These are phyloP conservation scores for Populus ilicifolia DNA, from an alignment of 345 rosid species.

Conservation along the genomic window DNA sequence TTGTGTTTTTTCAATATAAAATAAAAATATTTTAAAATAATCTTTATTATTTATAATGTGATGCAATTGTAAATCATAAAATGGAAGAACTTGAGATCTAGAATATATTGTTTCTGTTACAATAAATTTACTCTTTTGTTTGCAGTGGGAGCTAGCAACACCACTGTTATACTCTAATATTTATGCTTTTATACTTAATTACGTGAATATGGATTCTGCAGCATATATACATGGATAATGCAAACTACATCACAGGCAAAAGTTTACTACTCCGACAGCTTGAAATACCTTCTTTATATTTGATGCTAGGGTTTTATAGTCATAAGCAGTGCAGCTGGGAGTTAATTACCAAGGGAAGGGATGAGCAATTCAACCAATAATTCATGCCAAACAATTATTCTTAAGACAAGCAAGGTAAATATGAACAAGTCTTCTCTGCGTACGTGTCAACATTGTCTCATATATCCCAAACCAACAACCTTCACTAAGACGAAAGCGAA, in stretches of 20 bases:
- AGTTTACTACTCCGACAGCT: neutral
- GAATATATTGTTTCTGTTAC: neutral
- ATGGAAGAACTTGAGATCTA: neutral
- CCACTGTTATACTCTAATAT: neutral
- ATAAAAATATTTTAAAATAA: too few relatives aligned
- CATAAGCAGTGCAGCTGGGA: neutral
- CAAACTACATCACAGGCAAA: neutral
- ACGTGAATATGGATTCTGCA: neutral
- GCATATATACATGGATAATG: neutral
- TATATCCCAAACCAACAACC: neutral
- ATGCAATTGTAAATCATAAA: neutral
- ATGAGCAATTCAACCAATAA: neutral
- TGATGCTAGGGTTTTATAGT: neutral
- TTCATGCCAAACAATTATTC: neutral
- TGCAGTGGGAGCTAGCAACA: neutral
- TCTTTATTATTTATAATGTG: neutral
- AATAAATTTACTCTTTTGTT: neutral
- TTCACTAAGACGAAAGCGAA: neutral
- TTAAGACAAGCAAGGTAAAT: neutral
- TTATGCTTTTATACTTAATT: neutral
- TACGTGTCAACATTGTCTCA: neutral
- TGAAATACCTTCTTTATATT: neutral
- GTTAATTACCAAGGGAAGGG: neutral
- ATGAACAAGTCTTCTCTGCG: neutral
- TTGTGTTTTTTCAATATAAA: too few relatives aligned